Evolutionary conservation across 75 land plant species (phyloP).

Genomic region (Picea glauca): DNA sequence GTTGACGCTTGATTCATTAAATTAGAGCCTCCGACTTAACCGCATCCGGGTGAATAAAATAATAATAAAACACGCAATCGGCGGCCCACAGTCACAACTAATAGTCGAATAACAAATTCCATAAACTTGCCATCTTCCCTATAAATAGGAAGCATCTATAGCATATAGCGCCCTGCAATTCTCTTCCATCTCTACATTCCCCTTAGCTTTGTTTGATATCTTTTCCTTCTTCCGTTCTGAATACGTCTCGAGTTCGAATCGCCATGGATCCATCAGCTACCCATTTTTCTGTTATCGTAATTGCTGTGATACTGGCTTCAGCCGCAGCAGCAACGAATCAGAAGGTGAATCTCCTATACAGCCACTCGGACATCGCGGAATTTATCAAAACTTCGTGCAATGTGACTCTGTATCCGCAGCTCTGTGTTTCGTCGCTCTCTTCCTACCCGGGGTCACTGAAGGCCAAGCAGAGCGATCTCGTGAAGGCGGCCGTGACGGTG

Average conservation of each 20-base stretch:
- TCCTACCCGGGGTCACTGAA: slow-evolving; percentile 17
- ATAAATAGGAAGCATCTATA: too few species aligned
- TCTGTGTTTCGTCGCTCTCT: slow-evolving; percentile 35
- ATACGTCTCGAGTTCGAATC: slow-evolving; percentile 1
- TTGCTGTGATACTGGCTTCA: background rate
- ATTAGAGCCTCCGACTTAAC: too few species aligned
- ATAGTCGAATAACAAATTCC: too few species aligned
- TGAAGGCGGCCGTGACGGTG: slow-evolving; percentile 31
- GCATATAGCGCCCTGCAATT: too few species aligned
- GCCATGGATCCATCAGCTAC: background rate
- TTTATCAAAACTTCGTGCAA: slow-evolving; percentile 29
- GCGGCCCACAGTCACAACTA: too few species aligned
- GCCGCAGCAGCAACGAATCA: background rate
- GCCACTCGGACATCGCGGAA: background rate
- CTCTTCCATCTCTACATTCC: too few species aligned
- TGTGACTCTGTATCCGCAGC: slow-evolving; percentile 28
- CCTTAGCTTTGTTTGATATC: too few species aligned
- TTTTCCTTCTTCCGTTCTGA: too few species aligned
- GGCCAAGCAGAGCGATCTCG: slow-evolving; percentile 18
- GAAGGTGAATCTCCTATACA: background rate
- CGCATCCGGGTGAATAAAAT: too few species aligned
- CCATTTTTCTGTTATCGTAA: background rate
- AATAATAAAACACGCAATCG: too few species aligned
- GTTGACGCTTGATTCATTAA: too few species aligned
- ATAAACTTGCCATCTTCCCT: too few species aligned